Evolutionary conservation across 2,329 filamentous ascomycete species (phyloP), one percentile per base, ranked within the genome.

Genomic region (Fusarium sp.): DNA sequence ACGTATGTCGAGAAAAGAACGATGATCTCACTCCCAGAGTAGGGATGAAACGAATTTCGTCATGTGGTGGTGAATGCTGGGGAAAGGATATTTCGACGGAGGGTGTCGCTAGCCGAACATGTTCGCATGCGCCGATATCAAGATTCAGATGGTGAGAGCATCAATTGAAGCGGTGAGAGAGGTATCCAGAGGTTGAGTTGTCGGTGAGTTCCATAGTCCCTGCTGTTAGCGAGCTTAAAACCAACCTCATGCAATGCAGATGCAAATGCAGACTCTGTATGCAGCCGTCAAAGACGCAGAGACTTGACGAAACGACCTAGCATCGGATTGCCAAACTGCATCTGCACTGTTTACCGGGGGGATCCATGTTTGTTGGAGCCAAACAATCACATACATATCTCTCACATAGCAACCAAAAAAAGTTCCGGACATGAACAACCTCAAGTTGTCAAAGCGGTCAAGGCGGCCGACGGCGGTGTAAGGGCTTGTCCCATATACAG

Each of bases 81-180:
- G 46, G 52, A 34, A 26, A 24, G 17, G 33, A 39, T 61, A 61
- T 31, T 6, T 18, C 26, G 58, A 60, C 58, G 31, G 44, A 58
- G 18, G 52, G 33, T 15, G 59, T 45, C 20, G 15, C 11, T 20
- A 8, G 8, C 15, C 31, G 28, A 36, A 15, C 14, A 26, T 34
- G 36, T 46, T 56, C 26, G 17, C 39, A 38, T 22, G 14, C 26
- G 31, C 20, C 26, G 45, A 24, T 39, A 33, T 15, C 50, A 34
- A 22, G 28, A 24, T 38, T 17, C n/a, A 14, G n/a, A 59, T 38
- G 38, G 26, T 17, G 45, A 45, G 18, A 40, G 7, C 43, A 52
- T 49, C 33, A 50, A 42, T 67, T 58, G 57, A 58, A 66, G 64
- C 64, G 64, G 64, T 67, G 64, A 63, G 63, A 52, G 15, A 36